Evolutionary conservation across 2,329 filamentous ascomycete genomes (phyloP).

Genomic region (Bisporella sp.): DNA sequence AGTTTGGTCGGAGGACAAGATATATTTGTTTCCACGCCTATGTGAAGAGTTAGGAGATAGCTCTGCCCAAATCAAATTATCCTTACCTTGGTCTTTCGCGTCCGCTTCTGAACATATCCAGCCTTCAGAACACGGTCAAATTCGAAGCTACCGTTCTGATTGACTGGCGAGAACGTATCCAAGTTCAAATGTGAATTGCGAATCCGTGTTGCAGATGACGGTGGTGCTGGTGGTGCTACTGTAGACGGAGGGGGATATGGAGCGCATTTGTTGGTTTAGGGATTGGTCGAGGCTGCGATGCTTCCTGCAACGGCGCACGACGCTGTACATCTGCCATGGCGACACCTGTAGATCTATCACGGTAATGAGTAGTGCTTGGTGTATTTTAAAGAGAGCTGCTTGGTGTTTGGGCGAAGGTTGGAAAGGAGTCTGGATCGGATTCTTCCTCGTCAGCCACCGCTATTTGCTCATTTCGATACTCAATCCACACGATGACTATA

Average conservation of each 20-base stretch:
- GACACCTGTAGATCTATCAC: background rate
- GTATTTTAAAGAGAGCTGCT: background rate
- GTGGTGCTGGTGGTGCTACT: constrained; percentile 11
- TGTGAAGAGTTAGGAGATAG: constrained; percentile 3
- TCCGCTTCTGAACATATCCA: constrained; percentile 79
- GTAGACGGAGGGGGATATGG: constrained; percentile 15
- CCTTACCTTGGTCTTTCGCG: constrained; percentile 82
- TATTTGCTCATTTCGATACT: too few relatives aligned
- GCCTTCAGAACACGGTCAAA: constrained; percentile 91
- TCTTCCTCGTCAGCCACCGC: too few relatives aligned
- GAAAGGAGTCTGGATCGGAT: too few relatives aligned
- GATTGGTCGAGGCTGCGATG: constrained; percentile 20
- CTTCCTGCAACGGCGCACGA: constrained; percentile 3
- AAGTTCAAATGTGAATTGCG: constrained; percentile 40
- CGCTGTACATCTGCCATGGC: constrained; percentile 19
- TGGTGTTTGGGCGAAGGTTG: too few relatives aligned
- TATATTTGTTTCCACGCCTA: constrained; percentile 87
- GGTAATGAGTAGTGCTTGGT: background rate
- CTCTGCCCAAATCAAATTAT: background rate
- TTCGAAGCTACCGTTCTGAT: constrained; percentile 91
- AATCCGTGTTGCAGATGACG: constrained; percentile 18
- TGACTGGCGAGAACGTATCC: constrained; percentile 75
- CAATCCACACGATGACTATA: too few relatives aligned
- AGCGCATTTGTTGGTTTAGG: constrained; percentile 16
- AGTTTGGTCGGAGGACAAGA: constrained; percentile 83